A percentile compares a stretch with the other conserved stretches of the same genome.
These are phyloP conservation scores for Polychaeton citri DNA, from an alignment of 2,329 filamentous ascomycete genomes.

Conservation along the genomic window DNA sequence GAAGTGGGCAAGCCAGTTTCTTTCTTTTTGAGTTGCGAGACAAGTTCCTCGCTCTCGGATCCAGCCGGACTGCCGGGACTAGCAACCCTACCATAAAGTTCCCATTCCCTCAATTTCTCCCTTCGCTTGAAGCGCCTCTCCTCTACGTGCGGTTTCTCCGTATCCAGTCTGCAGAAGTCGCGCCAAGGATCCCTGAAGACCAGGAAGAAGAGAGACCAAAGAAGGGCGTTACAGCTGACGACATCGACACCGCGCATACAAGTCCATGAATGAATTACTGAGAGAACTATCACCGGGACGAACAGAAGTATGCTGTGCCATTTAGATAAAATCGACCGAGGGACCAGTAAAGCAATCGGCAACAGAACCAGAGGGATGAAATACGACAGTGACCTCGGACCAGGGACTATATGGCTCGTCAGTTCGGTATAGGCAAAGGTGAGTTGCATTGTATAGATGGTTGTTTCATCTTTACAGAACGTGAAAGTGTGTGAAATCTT, in stretches of 20 bases:
- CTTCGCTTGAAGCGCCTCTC: constrained; percentile 2
- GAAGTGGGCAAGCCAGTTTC: no score
- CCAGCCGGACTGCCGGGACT: neutral
- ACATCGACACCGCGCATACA: constrained; percentile 17
- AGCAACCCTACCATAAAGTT: neutral
- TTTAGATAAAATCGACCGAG: constrained; percentile 10
- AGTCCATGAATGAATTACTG: constrained; percentile 14
- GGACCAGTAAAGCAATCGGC: constrained; percentile 13
- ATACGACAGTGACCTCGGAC: constrained; percentile 15
- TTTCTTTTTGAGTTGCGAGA: neutral
- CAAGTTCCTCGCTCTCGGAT: constrained; percentile 1
- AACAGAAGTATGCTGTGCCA: constrained; percentile 11
- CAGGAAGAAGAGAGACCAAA: constrained; percentile 14
- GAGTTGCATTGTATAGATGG: constrained; percentile 2
- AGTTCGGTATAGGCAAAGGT: constrained; percentile 9
- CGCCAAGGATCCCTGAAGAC: constrained; percentile 14
- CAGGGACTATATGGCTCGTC: constrained; percentile 15
- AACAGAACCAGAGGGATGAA: constrained; percentile 14
- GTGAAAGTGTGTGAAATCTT: no score
- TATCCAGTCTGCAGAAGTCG: constrained; percentile 7
- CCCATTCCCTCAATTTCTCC: neutral
- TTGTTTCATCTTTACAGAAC: no score
- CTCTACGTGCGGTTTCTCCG: neutral
- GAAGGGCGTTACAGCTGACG: constrained; percentile 14
- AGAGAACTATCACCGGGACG: constrained; percentile 12